Evolutionary conservation across 352 stramenopile genomes (phyloP).

Genomic region (Globisporangium uncinulatum): DNA sequence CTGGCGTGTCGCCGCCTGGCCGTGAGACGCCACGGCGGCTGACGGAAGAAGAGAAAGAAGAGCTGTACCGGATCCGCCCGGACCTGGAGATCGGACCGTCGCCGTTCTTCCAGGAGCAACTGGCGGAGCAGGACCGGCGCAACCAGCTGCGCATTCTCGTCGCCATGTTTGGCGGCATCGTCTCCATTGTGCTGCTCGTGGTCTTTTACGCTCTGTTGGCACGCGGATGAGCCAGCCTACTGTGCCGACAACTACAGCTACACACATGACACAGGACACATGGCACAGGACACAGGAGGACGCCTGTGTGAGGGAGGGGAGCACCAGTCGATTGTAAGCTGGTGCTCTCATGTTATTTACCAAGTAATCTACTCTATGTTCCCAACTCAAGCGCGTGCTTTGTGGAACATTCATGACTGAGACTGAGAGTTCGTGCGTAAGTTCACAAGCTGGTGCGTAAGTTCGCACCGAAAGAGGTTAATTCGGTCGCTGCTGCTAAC

Average conservation of each 20-base stretch:
- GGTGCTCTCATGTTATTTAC: neutral
- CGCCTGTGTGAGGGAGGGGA: too few relatives aligned
- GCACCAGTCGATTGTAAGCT: too few relatives aligned
- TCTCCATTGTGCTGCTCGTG: conserved; percentile 62
- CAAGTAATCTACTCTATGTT: neutral
- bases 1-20: conserved; percentile 27
- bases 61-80: conserved; percentile 75
- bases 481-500: too few relatives aligned
- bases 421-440: too few relatives aligned
- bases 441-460: too few relatives aligned
- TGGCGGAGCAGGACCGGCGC: conserved; percentile 41
- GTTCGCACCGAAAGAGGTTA: too few relatives aligned
- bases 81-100: conserved; percentile 69
- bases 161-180: conserved; percentile 64
- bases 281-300: too few relatives aligned
- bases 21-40: conserved; percentile 33
- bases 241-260: neutral
- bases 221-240: conserved; percentile 6
- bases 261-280: neutral
- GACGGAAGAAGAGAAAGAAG: conserved; percentile 75
- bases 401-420: too few relatives aligned
- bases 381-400: neutral
- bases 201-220: conserved; percentile 61
- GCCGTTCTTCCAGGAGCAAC: conserved; percentile 55
- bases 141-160: conserved; percentile 69